Evolutionary conservation across 1,284 basidiomycete genomes (phyloP).

Genomic region (Sphagnurus paluster): DNA sequence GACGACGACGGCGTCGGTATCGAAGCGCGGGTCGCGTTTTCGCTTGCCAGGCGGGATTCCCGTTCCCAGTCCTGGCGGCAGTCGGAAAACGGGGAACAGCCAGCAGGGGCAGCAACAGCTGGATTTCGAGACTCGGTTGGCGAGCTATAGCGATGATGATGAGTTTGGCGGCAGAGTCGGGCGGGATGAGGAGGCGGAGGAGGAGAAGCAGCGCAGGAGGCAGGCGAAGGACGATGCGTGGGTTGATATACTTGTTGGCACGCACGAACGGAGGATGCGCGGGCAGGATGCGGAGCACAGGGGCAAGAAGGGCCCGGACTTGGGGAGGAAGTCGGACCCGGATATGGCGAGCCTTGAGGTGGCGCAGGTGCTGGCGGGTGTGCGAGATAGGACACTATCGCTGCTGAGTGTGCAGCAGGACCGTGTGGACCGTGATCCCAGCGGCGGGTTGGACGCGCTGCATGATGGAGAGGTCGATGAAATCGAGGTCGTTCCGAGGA

Average conservation of each 20-base stretch:
- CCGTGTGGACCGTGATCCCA: slow-evolving; percentile 35
- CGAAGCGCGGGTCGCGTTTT: slow-evolving; percentile 51
- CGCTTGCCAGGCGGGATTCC: slow-evolving; percentile 51
- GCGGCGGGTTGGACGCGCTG: slow-evolving; percentile 28
- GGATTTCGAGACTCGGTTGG: slow-evolving; percentile 73
- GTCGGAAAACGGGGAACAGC: slow-evolving; percentile 48
- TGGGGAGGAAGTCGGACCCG: slow-evolving; percentile 46
- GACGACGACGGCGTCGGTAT: slow-evolving; percentile 8
- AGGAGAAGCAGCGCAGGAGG: slow-evolving; percentile 50
- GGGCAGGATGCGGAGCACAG: slow-evolving; percentile 51
- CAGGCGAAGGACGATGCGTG: slow-evolving; percentile 68
- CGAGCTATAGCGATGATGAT: slow-evolving; percentile 66
- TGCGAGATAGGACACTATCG: slow-evolving; percentile 53
- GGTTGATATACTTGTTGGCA: slow-evolving; percentile 84
- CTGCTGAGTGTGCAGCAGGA: slow-evolving; percentile 43
- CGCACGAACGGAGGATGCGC: slow-evolving; percentile 55
- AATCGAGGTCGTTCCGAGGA: slow-evolving; percentile 41
- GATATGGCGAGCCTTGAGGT: slow-evolving; percentile 73
- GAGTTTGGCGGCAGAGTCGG: slow-evolving; percentile 15
- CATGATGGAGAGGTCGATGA: slow-evolving; percentile 42
- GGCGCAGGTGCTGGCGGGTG: slow-evolving; percentile 65
- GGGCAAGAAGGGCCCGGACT: neutral
- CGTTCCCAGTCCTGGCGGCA: slow-evolving; percentile 49
- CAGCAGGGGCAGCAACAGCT: slow-evolving; percentile 69
- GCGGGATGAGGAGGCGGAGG: slow-evolving; percentile 30